Evolutionary conservation across 257 asterid genomes (phyloP), one percentile per base, ranked within the genome.

Genomic region (Jasminum sambac): DNA sequence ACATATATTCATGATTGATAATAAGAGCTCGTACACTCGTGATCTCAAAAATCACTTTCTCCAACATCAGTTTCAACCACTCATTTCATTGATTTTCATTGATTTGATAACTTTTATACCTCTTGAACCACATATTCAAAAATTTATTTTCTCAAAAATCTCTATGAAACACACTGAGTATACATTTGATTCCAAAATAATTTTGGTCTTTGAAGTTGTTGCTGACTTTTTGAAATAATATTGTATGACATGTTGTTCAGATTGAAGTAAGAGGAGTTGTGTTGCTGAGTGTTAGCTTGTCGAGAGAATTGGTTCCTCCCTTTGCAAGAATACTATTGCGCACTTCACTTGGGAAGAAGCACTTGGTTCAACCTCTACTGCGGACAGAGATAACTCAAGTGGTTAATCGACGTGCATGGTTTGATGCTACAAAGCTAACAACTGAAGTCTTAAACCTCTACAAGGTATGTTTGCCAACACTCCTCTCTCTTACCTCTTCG

Each of bases 381-480:
- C 90, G 96, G 19, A 85, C 98, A 42, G 96, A 94, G 83, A 89
- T 94, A 43, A 86, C 92, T 77, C 97, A 94, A 83, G 95, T 94
- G 72, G 96, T 94, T 62, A 94, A 90, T 73, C 84, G 97, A 40
- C 96, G 90, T 75, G 97, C 99, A 63, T 94, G 99, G 99, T 91
- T 88, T 73, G 95, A 94, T 84, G 86, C 86, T 74, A 77, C 96
- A 71, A 94, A 94, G 87, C 81, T 87, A 58, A 87, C 95, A 55
- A 85, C 94, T 9, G 97, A 89, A 69, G 90, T 89, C 74, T 58
- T 87, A 58, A 83, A 81, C 81, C 86, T 90, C 24, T 91, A 94
- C 71, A 94, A 91, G 99, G 99, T 94, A 88, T 19, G 19, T 9
- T 68, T 48, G 2, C 50, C 67, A 64, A 39, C 26, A 37, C 19